Evolutionary conservation across 192 early-diverging fungal species (phyloP).

Genomic region (Neocallimastix lanati): DNA sequence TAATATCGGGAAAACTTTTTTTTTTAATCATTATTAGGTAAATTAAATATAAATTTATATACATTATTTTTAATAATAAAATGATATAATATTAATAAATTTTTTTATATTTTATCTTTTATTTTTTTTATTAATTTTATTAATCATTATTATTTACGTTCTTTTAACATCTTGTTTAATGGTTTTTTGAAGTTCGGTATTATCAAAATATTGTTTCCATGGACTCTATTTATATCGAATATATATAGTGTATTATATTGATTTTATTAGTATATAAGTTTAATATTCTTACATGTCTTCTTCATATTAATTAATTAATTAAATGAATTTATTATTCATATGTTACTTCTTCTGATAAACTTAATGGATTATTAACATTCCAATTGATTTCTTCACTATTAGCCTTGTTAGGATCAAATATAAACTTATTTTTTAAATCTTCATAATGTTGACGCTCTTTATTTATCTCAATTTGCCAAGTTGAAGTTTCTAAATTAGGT

Average conservation of each 20-base stretch:
- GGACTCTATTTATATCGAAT: no score
- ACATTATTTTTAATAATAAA: no score
- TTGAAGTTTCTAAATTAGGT: not conserved
- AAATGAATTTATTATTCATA: not conserved
- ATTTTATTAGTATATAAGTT: no score
- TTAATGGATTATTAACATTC: slow-evolving; percentile 67
- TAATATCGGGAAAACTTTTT: slow-evolving; percentile 69
- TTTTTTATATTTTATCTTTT: no score
- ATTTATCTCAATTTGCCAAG: not conserved
- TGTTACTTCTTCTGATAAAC: slow-evolving; percentile 52
- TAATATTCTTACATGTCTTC: no score
- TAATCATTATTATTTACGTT: slow-evolving; percentile 27
- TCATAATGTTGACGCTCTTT: slow-evolving; percentile 48
- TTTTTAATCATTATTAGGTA: not conserved
- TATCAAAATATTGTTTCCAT: slow-evolving; percentile 82
- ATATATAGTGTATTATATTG: no score
- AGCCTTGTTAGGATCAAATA: slow-evolving; percentile 35
- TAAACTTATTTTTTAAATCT: slow-evolving; percentile 44
- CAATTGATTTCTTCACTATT: slow-evolving; percentile 31
- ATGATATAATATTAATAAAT: no score
- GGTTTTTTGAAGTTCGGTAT: slow-evolving; percentile 61
- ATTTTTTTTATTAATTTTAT: no score
- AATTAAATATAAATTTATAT: no score
- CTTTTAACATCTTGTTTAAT: slow-evolving; percentile 83
- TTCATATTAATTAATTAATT: no score